Evolutionary conservation across 169 alveolate genomes (phyloP).

Genomic region (Cryptosporidium ubiquitum): DNA sequence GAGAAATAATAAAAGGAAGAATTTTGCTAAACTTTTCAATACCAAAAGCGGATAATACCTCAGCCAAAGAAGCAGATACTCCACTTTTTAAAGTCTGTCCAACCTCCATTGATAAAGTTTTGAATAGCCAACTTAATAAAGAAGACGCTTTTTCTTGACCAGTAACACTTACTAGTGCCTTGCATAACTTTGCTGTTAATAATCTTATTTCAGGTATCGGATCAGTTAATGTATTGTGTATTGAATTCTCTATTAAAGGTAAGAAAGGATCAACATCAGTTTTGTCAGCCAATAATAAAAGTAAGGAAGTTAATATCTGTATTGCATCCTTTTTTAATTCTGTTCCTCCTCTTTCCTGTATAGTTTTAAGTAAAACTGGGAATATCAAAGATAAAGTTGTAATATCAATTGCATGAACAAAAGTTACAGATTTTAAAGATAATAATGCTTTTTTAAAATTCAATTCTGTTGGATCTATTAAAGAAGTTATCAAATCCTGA

Average conservation of each 20-base stretch:
- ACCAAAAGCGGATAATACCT: slow-evolving; percentile 63
- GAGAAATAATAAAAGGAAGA: slow-evolving; percentile 67
- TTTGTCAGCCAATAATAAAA: slow-evolving; percentile 16
- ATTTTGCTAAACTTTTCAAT: slow-evolving; percentile 32
- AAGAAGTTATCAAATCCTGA: slow-evolving; percentile 10
- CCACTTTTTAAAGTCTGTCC: slow-evolving; percentile 70
- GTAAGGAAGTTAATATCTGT: slow-evolving; percentile 23
- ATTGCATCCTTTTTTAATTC: slow-evolving; percentile 56
- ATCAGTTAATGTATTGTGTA: slow-evolving; percentile 36
- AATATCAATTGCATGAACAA: slow-evolving; percentile 44
- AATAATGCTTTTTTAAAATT: slow-evolving; percentile 21
- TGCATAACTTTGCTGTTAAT: slow-evolving; percentile 54
- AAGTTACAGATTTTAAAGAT: slow-evolving; percentile 41
- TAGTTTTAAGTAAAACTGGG: slow-evolving; percentile 51
- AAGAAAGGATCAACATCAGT: slow-evolving; percentile 54
- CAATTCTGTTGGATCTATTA: slow-evolving; percentile 61
- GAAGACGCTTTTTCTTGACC: slow-evolving; percentile 61
- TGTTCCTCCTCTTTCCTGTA: slow-evolving; percentile 48
- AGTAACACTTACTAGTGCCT: slow-evolving; percentile 22
- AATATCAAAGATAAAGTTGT: slow-evolving; percentile 50
- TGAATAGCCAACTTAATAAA: slow-evolving; percentile 38
- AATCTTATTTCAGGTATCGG: slow-evolving; percentile 70
- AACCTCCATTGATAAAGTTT: slow-evolving; percentile 32
- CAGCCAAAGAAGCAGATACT: slow-evolving; percentile 65
- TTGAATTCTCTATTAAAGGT: slow-evolving; percentile 31